Base-by-base conservation (phyloP, 169 alveolate species). In the Plasmodium coatneyi region DNA sequence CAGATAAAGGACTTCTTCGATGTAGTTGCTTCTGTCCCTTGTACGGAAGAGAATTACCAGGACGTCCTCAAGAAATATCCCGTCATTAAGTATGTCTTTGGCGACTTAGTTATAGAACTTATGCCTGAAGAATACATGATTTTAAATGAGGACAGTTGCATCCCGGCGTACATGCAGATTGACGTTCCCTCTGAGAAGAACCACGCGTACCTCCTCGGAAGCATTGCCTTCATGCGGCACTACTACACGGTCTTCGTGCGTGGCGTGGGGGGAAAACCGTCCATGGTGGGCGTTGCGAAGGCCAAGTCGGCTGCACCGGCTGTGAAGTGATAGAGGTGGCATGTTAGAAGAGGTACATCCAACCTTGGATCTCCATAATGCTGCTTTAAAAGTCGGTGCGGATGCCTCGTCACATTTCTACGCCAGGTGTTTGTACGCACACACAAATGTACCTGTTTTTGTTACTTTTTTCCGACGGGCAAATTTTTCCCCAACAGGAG, bases 141-240 rank as follows among this genome's bases (percentile, higher is more conserved):
- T 71, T 70, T 80, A 28, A 81, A 92, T 28, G 93, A 80, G 2
- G 96, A 86, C 22, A 39, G 54, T 25, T 97, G 98, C 84, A 95
- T 93, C 66, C 98, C 98, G 6, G 98, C 98, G 0, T 95, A 94
- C 56, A 97, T 97, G 98, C 97, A 96, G 74, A 94, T 97, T 2
- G 98, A 97, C 91, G 98, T 97, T 0, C 98, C 98, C 3, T 96
- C 97, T 0, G 98, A 97, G 80, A 97, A 95, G 66, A 98, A 98
- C 10, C 98, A 97, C 19, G 98, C 98, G 16, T 97, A 95, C 72
- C 90, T 97, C 25, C 96, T 97, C 46, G 98, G 98, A 3, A 96
- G 98, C 9, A 78, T 95, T 36, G 96, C 97, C 2, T 97, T 97
- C 56, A 97, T 97, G 98, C 80, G 97, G 34, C 97, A 95, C 66